Base-by-base conservation (phyloP, 2,329 filamentous ascomycete genomes). In the Diplocarpon mali region DNA sequence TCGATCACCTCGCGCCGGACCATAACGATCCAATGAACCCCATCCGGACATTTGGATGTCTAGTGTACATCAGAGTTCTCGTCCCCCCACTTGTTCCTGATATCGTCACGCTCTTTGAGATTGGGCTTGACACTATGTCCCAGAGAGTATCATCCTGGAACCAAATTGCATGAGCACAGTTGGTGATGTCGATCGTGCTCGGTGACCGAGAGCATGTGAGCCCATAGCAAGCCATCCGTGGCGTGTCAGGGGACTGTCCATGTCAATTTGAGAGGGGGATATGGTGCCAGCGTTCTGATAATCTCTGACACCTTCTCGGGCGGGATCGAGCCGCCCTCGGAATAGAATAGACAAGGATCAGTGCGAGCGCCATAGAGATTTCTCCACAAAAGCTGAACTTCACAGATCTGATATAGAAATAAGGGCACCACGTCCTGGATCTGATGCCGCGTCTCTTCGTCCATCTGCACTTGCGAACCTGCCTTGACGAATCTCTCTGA, bases 141-240 rank as follows among this genome's bases (percentile, higher is more conserved):
- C 41, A 37, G 27, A 32, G 24, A 31, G 41, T 43, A 32, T 43
- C 27, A 38, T 38, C 35, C 15, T 20, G 14, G 35, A 37, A 15
- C 14, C 20, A 31, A 24, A 32, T 13, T 24, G 34, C 15, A 31
- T 38, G 38, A 43, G 41, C 28, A 16, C 27, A 36, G n/a, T 15
- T 17, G 36, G n/a, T 17, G 30, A 9, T 13, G 20, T 20, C 37
- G 34, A 16, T 27, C 24, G 41, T 34, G 27, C 35, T 43, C 35
- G 41, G 41, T 43, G 41, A 43, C 41, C 41, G 41, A 43, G 32
- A 38, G 41, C 41, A 31, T 43, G 24, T 24, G 28, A 30, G 34
- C 35, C 35, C 35, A 43, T 37, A 31, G 35, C 13, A 38, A 24
- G 13, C 10, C 35, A 6, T 37, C 15, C 24, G 35, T 38, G 14